phyloP scores from a whole-genome alignment of 2,329 filamentous ascomycete genomes.

The Westerdykella aurantiaca region DNA sequence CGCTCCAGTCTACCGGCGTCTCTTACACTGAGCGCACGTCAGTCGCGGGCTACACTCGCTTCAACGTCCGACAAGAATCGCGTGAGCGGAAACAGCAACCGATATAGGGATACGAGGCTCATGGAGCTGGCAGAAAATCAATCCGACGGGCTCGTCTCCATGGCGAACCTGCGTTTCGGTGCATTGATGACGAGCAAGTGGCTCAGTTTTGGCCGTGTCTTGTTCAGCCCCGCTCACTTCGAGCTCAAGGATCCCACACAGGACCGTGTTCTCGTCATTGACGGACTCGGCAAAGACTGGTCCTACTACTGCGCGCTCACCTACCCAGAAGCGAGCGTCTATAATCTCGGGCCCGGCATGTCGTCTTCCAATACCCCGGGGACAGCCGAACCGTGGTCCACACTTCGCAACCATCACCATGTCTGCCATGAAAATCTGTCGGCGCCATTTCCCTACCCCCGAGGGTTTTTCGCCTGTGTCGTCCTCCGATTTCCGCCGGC shows the following conservation, averaged over 20 bases:
- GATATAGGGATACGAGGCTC: constrained; percentile 54
- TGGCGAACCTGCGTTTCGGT: constrained; percentile 71
- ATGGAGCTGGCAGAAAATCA: constrained; percentile 40
- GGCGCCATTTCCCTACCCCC: constrained; percentile 67
- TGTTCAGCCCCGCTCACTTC: constrained; percentile 74
- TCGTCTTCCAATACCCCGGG: constrained; percentile 14
- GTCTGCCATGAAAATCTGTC: constrained; percentile 60
- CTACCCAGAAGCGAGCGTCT: constrained; percentile 68
- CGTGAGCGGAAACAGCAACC: constrained; percentile 26
- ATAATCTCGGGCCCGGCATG: constrained; percentile 54
- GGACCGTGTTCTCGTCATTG: constrained; percentile 67
- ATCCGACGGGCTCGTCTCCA: constrained; percentile 41
- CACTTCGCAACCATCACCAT: constrained; percentile 64
- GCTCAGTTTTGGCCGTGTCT: constrained; percentile 76
- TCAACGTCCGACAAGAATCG: constrained; percentile 32
- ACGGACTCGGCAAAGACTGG: constrained; percentile 86
- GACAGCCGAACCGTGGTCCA: constrained; percentile 29
- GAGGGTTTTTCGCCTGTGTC: constrained; percentile 68
- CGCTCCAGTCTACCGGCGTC: constrained; percentile 33
- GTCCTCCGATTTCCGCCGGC: constrained; percentile 72
- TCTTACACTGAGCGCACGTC: constrained; percentile 23
- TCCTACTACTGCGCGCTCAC: constrained; percentile 80
- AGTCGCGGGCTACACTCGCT: constrained; percentile 26
- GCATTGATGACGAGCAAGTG: constrained; percentile 84
- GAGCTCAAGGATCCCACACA: constrained; percentile 56